Evolutionary conservation across 129 eudicot genomes (phyloP).

Genomic region (Sambucus nigra): DNA sequence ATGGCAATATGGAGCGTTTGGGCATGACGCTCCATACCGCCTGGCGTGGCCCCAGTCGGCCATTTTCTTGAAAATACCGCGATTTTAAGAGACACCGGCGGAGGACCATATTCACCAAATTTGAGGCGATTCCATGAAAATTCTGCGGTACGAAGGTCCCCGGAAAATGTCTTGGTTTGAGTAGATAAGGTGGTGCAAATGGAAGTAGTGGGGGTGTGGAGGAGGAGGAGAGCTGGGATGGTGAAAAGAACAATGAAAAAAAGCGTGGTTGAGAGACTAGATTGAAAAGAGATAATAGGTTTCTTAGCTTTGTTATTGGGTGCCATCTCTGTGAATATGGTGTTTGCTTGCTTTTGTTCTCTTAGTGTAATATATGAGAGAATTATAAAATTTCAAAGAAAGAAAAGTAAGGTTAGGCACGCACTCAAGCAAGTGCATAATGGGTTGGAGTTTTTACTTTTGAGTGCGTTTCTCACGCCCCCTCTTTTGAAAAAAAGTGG

Average conservation of each 20-base stretch:
- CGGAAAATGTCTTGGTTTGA: conserved; percentile 29
- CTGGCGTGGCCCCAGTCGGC: conserved; percentile 67
- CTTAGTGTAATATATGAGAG: conserved; percentile 11
- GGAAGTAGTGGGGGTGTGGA: conserved; percentile 43
- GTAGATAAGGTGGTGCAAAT: conserved; percentile 43
- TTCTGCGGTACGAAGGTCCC: conserved; percentile 58
- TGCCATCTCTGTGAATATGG: conserved; percentile 39
- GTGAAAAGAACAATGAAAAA: conserved; percentile 69
- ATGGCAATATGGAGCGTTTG: conserved; percentile 62
- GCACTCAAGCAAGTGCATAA: conserved; percentile 38
- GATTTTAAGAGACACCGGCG: conserved; percentile 44
- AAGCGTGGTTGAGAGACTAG: conserved; percentile 62
- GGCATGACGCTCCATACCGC: conserved; percentile 99
- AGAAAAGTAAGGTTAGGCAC: conserved; percentile 34
- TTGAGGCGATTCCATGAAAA: conserved; percentile 73
- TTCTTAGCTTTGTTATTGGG: conserved; percentile 41
- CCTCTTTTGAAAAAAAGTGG: conserved; percentile 18
- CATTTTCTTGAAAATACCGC: conserved; percentile 87
- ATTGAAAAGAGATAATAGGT: conserved; percentile 30
- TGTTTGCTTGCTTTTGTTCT: conserved; percentile 16
- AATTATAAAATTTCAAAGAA: conserved; percentile 7
- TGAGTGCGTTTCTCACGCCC: conserved; percentile 43
- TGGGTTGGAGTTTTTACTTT: conserved; percentile 10
- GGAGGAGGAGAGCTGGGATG: conserved; percentile 82
- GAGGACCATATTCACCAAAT: conserved; percentile 27